A percentile compares a stretch with the other conserved stretches of the same genome.
Evolutionary conservation across 1,139 yeast species (phyloP).

Genomic region (Pichia sp.): DNA sequence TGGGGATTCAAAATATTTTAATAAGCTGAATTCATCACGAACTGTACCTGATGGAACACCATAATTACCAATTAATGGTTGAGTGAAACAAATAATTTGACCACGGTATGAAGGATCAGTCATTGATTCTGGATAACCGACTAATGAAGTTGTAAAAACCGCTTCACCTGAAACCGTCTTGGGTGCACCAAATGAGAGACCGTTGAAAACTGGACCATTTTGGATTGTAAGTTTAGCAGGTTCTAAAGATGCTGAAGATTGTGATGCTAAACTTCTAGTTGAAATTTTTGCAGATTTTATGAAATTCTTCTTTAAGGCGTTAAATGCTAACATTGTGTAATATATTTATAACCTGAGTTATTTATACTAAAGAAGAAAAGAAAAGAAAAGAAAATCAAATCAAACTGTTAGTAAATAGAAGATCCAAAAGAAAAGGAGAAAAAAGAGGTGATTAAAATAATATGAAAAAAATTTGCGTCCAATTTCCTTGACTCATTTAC

Average conservation of each 20-base stretch:
- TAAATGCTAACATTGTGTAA: conserved; percentile 15
- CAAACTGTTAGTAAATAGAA: not conserved
- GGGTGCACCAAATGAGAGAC: conserved; percentile 92
- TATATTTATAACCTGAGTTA: not conserved
- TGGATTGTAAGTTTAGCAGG: conserved; percentile 88
- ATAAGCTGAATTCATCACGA: conserved; percentile 75
- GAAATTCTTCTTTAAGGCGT: conserved; percentile 7
- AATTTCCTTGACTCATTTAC: not conserved
- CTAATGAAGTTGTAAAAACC: conserved; percentile 93
- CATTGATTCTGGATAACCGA: conserved; percentile 98
- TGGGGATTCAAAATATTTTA: conserved; percentile 89
- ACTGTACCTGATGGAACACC: conserved; percentile 87
- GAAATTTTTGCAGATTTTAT: conserved; percentile 1
- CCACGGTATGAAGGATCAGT: conserved; percentile 97
- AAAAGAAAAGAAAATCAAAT: not conserved
- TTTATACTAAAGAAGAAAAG: not conserved
- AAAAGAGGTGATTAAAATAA: not conserved
- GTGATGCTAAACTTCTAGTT: conserved; percentile 15
- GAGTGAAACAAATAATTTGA: conserved; percentile 92
- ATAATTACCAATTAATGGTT: conserved; percentile 94
- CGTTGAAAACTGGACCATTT: conserved; percentile 90
- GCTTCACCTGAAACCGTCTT: conserved; percentile 93
- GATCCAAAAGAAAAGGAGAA: not conserved
- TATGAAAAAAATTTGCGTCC: conserved; percentile 3
- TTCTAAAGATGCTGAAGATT: conserved; percentile 38